These are phyloP conservation scores for Dendrobium nobile DNA, from an alignment of 106 monocot genomes.

Conservation along the genomic window DNA sequence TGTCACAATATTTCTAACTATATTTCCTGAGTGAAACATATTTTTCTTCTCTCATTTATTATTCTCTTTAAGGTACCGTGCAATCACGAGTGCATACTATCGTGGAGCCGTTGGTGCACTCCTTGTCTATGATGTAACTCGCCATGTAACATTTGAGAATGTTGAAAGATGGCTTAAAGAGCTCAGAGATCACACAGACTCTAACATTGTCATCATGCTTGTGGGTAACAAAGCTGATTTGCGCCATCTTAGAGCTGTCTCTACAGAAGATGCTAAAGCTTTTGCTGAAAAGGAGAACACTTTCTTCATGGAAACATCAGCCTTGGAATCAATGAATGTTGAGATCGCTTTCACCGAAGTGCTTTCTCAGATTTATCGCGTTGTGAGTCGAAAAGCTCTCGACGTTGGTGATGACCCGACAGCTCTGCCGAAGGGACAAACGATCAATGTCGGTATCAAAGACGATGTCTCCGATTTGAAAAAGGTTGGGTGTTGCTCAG, in stretches of 20 bases:
- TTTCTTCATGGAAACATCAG: slow-evolving; percentile 58
- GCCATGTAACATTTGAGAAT: slow-evolving; percentile 42
- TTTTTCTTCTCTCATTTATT: neutral
- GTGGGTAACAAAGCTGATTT: slow-evolving; percentile 54
- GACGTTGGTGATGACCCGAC: slow-evolving; percentile 23
- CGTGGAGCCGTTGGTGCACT: slow-evolving; percentile 49
- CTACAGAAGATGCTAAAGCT: slow-evolving; percentile 31
- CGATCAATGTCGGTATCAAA: slow-evolving; percentile 6
- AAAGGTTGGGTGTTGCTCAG: slow-evolving; percentile 9
- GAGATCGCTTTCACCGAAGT: slow-evolving; percentile 40
- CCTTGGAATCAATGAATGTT: slow-evolving; percentile 39
- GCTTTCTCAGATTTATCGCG: slow-evolving; percentile 25
- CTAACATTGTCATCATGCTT: slow-evolving; percentile 41
- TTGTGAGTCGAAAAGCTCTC: slow-evolving; percentile 35
- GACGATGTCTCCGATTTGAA: slow-evolving; percentile 16
- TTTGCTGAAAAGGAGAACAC: slow-evolving; percentile 46
- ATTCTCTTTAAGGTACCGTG: slow-evolving; percentile 25
- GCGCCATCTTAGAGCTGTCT: slow-evolving; percentile 37
- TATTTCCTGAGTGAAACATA: too few relatives aligned
- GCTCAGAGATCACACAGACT: slow-evolving; percentile 39
- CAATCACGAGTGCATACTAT: slow-evolving; percentile 46
- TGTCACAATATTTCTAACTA: neutral
- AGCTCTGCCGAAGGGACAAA: slow-evolving; percentile 18
- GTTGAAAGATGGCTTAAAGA: slow-evolving; percentile 50
- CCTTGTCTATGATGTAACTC: slow-evolving; percentile 38